Base-by-base conservation (phyloP, 2,329 filamentous ascomycete genomes). In the Aspergillus nomiae region DNA sequence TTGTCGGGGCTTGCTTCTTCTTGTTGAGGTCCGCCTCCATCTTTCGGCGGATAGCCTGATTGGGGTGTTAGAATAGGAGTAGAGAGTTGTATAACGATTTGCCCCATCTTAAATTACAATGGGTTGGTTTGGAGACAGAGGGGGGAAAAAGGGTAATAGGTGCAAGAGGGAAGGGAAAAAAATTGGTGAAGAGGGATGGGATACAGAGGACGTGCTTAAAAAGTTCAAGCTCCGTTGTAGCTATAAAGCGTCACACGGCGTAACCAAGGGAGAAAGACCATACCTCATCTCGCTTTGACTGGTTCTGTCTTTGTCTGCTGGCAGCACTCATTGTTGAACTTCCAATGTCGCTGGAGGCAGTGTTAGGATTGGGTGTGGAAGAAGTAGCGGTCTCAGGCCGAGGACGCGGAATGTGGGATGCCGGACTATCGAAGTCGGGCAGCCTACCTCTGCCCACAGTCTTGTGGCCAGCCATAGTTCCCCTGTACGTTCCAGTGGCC, bases 231-330 rank as follows among this genome's bases (percentile, higher is more conserved):
- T 11, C 32, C 8, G 26, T 55, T 6, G 14, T 24, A 38, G 21
- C 32, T 38, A 16, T 24, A 56, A 54, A 46, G 67, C 83, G 45
- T n/a, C 45, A 51, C 12, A 21, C 24, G 21, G 32, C 8, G 43
- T 34, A 38, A 26, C 34, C 26, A 28, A 26, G 34, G 28, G 32
- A 46, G 10, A 56, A 53, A 38, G 32, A 57, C 30, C 65, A 63
- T 69, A 99, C 95, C 91, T 99, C 95, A 89, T 99, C 95, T 80
- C 94, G 90, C 83, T 98, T 98, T 71, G 90, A 90, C 85, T 97
- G 94, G 83, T 97, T 97, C 80, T 94, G 92, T 75, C 95, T 88
- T 80, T 95, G 92, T 75, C 94, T 98, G 80, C 94, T 98, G 60
- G 76, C 76, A 71, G 93, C 92, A 81, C 92, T 97, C 82, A 97